Evolutionary conservation across 2,329 filamentous ascomycete species (phyloP).

Genomic region (Ramularia collo-cygni): DNA sequence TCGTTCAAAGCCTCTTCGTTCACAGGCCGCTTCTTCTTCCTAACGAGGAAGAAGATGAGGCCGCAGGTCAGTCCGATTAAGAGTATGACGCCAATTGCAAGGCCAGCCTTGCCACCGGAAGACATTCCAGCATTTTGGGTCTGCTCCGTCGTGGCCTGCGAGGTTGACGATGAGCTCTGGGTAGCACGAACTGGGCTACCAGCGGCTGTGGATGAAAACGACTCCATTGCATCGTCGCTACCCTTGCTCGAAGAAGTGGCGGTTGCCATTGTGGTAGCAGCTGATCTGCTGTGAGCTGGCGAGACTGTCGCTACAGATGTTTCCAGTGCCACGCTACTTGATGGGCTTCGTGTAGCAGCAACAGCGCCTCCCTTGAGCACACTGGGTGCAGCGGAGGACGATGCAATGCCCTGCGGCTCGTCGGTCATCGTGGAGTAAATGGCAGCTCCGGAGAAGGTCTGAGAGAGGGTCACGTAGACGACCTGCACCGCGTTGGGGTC

Average conservation of each 20-base stretch:
- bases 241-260: constrained; percentile 9
- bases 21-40: constrained; percentile 58
- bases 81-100: constrained; percentile 74
- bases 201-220: constrained; percentile 3
- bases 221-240: constrained; percentile 1
- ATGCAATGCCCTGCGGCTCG: constrained; percentile 10
- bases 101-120: constrained; percentile 62
- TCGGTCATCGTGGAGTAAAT: constrained; percentile 25
- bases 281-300: constrained; percentile 6
- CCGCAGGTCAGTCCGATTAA: constrained; percentile 59
- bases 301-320: constrained; percentile 13
- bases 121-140: constrained; percentile 34
- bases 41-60: constrained; percentile 66
- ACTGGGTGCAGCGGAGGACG: constrained; percentile 10
- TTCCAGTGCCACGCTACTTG: constrained; percentile 1
- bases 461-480: constrained; percentile 49
- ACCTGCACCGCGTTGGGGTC: constrained; percentile 33
- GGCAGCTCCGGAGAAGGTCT: constrained; percentile 44
- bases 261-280: constrained; percentile 15
- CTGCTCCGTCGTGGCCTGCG: constrained; percentile 5
- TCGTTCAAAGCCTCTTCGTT: constrained; percentile 36
- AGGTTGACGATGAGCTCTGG: constrained; percentile 9
- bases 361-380: constrained; percentile 12
- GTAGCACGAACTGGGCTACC: constrained; percentile 20
- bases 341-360: constrained; percentile 8